Evolutionary conservation across 352 stramenopile species (phyloP).

Genomic region (Phytophthora kernoviae): DNA sequence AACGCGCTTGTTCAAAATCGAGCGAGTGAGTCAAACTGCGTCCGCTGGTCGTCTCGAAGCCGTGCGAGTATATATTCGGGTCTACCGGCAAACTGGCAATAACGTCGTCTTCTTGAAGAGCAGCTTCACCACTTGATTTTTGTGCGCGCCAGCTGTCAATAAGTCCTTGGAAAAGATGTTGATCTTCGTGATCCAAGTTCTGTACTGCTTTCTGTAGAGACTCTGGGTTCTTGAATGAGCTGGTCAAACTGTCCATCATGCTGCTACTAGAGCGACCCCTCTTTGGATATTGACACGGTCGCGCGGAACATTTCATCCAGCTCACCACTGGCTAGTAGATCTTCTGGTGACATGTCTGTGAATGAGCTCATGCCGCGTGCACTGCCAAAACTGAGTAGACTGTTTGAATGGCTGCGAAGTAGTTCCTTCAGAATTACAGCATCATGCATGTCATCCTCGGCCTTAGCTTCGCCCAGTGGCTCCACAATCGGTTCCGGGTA

Average conservation of each 20-base stretch:
- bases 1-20: constrained; percentile 37
- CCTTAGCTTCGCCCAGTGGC: constrained; percentile 55
- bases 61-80: constrained; percentile 38
- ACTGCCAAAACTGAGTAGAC: constrained; percentile 71
- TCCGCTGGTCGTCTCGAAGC: constrained; percentile 36
- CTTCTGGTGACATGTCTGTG: constrained; percentile 77
- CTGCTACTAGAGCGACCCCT: constrained; percentile 20
- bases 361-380: constrained; percentile 57
- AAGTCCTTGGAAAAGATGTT: constrained; percentile 71
- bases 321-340: constrained; percentile 77
- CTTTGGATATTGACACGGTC: constrained; percentile 69
- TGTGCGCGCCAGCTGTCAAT: constrained; percentile 57
- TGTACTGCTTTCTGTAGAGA: constrained; percentile 62
- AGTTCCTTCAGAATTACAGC: constrained; percentile 74
- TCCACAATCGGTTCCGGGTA: constrained; percentile 71
- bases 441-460: constrained; percentile 65
- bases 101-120: constrained; percentile 25
- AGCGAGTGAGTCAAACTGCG: constrained; percentile 50
- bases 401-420: constrained; percentile 67
- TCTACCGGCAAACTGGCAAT: constrained; percentile 51
- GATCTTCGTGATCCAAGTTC: constrained; percentile 62
- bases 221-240: constrained; percentile 58
- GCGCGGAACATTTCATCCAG: constrained; percentile 80
- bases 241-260: constrained; percentile 55
- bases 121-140: constrained; percentile 20